Evolutionary conservation across 805 yeast species (phyloP).

Genomic region (Barnettozyma pratensis): DNA sequence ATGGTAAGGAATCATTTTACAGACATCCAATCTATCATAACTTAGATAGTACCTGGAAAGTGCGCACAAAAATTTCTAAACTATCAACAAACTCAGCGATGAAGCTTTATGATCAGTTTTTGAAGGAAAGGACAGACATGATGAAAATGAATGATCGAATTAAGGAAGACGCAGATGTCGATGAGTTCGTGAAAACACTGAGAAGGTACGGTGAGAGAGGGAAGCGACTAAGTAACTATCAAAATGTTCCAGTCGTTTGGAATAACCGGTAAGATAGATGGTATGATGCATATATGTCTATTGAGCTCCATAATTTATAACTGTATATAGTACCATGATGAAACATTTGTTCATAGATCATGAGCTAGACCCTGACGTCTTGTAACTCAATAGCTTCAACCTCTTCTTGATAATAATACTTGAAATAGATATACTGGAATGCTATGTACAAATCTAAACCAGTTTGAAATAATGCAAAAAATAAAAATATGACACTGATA

Average conservation of each 20-base stretch:
- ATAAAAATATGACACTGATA: slow-evolving; percentile 56
- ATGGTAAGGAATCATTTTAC: slow-evolving; percentile 24
- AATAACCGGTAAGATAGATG: slow-evolving; percentile 14
- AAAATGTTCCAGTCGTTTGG: slow-evolving; percentile 15
- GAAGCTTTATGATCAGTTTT: slow-evolving; percentile 18
- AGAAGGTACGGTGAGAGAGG: slow-evolving; percentile 29
- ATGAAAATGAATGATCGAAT: slow-evolving; percentile 21
- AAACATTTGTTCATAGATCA: too few relatives aligned
- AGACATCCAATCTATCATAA: slow-evolving; percentile 21
- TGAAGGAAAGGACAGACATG: slow-evolving; percentile 23
- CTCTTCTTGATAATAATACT: slow-evolving; percentile 27
- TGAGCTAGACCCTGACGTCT: slow-evolving; percentile 3
- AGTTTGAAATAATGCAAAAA: slow-evolving; percentile 78
- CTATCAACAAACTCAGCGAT: slow-evolving; percentile 17
- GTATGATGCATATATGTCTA: too few relatives aligned
- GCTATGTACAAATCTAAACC: slow-evolving; percentile 66
- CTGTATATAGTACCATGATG: too few relatives aligned
- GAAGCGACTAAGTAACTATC: slow-evolving; percentile 1
- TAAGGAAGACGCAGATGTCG: slow-evolving; percentile 15
- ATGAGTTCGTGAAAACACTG: slow-evolving; percentile 19
- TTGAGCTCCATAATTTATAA: too few relatives aligned
- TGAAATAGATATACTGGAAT: slow-evolving; percentile 65
- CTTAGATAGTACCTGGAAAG: slow-evolving; percentile 30
- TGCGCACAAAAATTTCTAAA: slow-evolving; percentile 24
- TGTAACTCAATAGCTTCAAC: slow-evolving; percentile 9